Conservation (phyloP, 1,284 basidiomycete species). For the Trichosporon sp. region DNA sequence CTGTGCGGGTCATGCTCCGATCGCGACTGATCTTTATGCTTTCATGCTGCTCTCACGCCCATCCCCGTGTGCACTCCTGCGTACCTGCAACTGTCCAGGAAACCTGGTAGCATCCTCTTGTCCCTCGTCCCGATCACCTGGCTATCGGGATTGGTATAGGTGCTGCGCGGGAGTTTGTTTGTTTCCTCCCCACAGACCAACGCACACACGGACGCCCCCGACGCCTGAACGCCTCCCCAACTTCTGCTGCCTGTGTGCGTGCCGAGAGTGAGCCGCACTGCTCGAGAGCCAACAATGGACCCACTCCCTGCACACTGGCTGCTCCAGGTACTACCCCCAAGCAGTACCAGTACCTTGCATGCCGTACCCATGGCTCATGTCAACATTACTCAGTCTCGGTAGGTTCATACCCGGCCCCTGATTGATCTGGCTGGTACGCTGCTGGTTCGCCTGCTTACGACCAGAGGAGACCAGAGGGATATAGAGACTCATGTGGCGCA, state of each 20-base stretch:
- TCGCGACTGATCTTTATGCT: background rate
- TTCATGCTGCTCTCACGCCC: background rate
- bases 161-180: background rate
- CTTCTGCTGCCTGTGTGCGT: background rate
- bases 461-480: no score
- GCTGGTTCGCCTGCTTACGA: no score
- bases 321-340: background rate
- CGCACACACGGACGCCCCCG: background rate
- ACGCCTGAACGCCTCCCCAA: background rate
- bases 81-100: background rate
- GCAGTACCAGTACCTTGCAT: slow-evolving; percentile 6
- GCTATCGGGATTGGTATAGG: background rate
- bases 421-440: no score
- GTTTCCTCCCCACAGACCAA: background rate
- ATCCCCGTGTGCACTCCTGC: no score
- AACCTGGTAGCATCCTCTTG: background rate
- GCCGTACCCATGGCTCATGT: slow-evolving; percentile 18
- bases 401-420: slow-evolving; percentile 10
- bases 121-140: background rate
- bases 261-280: background rate
- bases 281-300: background rate
- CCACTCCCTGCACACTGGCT: background rate
- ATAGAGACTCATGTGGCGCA: background rate
- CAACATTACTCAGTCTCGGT: slow-evolving; percentile 10
- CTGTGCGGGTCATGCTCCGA: background rate